These are phyloP conservation scores for Metschnikowia shivogae DNA, from an alignment of 805 yeast species.

Conservation along the genomic window DNA sequence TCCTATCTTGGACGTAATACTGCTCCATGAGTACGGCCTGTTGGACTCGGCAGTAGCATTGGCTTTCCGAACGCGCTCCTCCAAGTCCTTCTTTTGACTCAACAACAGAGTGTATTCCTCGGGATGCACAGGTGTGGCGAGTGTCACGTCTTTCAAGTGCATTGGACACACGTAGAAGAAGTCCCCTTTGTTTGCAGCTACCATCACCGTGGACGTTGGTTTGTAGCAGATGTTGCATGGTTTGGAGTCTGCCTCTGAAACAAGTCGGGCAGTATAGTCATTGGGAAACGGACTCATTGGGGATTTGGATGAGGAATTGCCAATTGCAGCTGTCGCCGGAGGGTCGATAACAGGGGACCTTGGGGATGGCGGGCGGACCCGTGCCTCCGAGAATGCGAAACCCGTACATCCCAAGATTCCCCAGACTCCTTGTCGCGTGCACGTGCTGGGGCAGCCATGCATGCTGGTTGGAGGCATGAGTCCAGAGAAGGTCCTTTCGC, in stretches of 20 bases:
- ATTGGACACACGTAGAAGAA: conserved; percentile 49
- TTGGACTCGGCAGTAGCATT: conserved; percentile 23
- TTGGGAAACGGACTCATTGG: conserved; percentile 25
- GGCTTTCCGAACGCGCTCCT: conserved; percentile 19
- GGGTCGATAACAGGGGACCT: too few species aligned
- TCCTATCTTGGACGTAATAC: conserved; percentile 19
- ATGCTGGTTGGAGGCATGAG: too few species aligned
- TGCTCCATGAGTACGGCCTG: conserved; percentile 35
- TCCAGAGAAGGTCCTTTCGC: too few species aligned
- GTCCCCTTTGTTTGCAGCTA: conserved; percentile 45
- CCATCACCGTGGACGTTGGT: conserved; percentile 43
- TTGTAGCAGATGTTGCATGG: conserved; percentile 52
- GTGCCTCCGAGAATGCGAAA: not conserved
- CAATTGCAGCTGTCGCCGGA: too few species aligned
- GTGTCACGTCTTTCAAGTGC: conserved; percentile 46
- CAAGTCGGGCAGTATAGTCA: conserved; percentile 40
- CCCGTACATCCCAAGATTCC: not conserved
- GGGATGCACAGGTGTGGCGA: conserved; percentile 38
- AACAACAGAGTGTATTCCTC: conserved; percentile 30
- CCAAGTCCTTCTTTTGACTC: conserved; percentile 19
- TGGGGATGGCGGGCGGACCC: not conserved
- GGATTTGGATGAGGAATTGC: conserved; percentile 5
- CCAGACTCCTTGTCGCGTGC: too few species aligned
- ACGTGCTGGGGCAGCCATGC: too few species aligned
- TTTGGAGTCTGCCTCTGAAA: conserved; percentile 37